These are phyloP conservation scores for Hibiscus mutabilis DNA, from an alignment of 345 rosid species.

Conservation along the genomic window DNA sequence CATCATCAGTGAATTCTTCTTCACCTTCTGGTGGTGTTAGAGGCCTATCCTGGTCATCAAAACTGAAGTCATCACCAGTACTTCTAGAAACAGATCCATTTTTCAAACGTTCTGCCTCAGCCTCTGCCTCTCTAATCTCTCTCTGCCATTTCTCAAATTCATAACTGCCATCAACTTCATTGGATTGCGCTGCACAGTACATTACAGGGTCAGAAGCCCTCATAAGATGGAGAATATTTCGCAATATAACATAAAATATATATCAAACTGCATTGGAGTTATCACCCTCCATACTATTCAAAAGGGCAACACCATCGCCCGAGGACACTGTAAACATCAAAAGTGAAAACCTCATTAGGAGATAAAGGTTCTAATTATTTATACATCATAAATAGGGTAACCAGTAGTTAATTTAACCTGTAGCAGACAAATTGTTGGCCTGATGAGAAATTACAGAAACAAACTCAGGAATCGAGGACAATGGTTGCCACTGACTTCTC, in stretches of 20 bases:
- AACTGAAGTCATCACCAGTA: slow-evolving; percentile 20
- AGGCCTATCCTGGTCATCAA: slow-evolving; percentile 33
- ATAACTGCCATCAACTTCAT: slow-evolving; percentile 29
- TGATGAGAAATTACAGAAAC: slow-evolving; percentile 37
- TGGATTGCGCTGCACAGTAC: slow-evolving; percentile 38
- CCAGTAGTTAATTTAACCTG: slow-evolving; percentile 30
- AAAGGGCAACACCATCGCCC: slow-evolving; percentile 15
- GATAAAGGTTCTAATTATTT: not conserved
- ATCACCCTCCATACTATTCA: slow-evolving; percentile 17
- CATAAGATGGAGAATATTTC: not conserved
- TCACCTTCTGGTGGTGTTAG: slow-evolving; percentile 80
- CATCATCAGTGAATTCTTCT: slow-evolving; percentile 92
- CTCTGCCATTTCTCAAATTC: slow-evolving; percentile 89
- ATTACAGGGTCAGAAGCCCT: slow-evolving; percentile 23
- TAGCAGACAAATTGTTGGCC: slow-evolving; percentile 21
- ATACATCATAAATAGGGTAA: not conserved
- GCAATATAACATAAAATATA: not conserved
- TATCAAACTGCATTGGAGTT: slow-evolving; percentile 10
- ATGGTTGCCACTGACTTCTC: slow-evolving; percentile 75
- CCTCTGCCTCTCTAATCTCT: slow-evolving; percentile 74
- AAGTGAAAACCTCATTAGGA: slow-evolving; percentile 3
- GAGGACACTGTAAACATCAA: slow-evolving; percentile 18
- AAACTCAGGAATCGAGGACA: slow-evolving; percentile 63
- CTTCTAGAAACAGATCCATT: slow-evolving; percentile 34
- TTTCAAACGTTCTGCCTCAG: slow-evolving; percentile 47